A percentile compares a stretch with the other conserved stretches of the same genome.
Evolutionary conservation across 2,329 filamentous ascomycete genomes (phyloP).

Genomic region (Pseudodiploospora longispora): DNA sequence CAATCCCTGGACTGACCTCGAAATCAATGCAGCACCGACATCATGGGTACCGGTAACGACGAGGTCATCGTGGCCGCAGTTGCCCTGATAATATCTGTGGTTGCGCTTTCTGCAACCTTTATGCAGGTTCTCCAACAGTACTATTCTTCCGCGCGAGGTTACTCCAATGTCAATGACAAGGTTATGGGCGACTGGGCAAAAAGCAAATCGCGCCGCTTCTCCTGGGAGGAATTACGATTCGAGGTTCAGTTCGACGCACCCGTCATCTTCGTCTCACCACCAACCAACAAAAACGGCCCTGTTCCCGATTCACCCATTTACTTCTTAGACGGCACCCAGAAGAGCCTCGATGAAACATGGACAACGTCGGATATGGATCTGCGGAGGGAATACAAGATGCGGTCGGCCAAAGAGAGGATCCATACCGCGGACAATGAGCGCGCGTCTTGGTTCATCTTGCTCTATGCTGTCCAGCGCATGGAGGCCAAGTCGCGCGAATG

Average conservation of each 20-base stretch:
- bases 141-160: slow-evolving; percentile 40
- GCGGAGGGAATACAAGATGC: slow-evolving; percentile 16
- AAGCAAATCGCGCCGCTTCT: slow-evolving; percentile 32
- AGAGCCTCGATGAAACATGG: slow-evolving; percentile 28
- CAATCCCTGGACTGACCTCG: too few relatives aligned
- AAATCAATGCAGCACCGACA: too few relatives aligned
- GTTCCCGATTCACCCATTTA: slow-evolving; percentile 22
- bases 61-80: slow-evolving; percentile 33
- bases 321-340: slow-evolving; percentile 29
- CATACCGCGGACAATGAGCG: slow-evolving; percentile 49
- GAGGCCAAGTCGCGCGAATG: slow-evolving; percentile 40
- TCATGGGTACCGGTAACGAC: slow-evolving; percentile 5
- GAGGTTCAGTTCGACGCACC: slow-evolving; percentile 41
- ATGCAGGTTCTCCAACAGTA: slow-evolving; percentile 45
- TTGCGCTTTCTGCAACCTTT: slow-evolving; percentile 36
- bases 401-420: slow-evolving; percentile 26
- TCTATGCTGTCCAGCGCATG: slow-evolving; percentile 43
- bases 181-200: slow-evolving; percentile 40
- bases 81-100: slow-evolving; percentile 38
- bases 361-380: slow-evolving; percentile 23
- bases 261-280: slow-evolving; percentile 41
- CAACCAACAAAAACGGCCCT: slow-evolving; percentile 31
- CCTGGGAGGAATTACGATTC: slow-evolving; percentile 37
- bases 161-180: slow-evolving; percentile 37
- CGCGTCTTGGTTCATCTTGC: slow-evolving; percentile 45